phyloP scores from a whole-genome alignment of 2,329 filamentous ascomycete genomes.

The Teratosphaeria epicoccoides region DNA sequence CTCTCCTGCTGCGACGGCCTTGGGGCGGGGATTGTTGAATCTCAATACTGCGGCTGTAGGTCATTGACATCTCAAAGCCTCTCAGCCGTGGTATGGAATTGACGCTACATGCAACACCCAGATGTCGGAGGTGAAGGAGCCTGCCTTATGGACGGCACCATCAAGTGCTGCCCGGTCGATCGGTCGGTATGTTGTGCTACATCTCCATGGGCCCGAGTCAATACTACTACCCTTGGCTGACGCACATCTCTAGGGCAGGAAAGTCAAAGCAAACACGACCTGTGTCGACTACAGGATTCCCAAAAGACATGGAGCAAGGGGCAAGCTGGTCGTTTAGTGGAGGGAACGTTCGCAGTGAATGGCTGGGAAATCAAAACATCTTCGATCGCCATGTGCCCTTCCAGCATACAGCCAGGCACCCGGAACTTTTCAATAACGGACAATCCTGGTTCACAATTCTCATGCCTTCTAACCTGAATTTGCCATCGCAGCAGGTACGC shows the following conservation, averaged over 20 bases:
- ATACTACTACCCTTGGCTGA: too few species aligned
- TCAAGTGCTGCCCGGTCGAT: neutral
- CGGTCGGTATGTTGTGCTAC: neutral
- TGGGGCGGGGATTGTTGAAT: neutral
- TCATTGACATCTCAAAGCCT: neutral
- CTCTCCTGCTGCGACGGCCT: neutral
- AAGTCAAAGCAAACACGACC: neutral
- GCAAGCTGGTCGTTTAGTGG: too few species aligned
- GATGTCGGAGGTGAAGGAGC: neutral
- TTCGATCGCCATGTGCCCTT: too few species aligned
- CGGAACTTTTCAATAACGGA: too few species aligned
- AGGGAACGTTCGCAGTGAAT: too few species aligned
- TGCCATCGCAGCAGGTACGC: too few species aligned
- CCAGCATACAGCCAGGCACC: too few species aligned
- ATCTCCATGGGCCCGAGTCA: too few species aligned
- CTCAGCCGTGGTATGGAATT: neutral
- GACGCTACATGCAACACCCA: neutral
- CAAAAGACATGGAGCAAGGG: neutral
- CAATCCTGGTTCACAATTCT: too few species aligned
- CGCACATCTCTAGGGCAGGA: neutral
- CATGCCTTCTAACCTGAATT: too few species aligned
- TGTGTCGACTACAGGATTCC: neutral
- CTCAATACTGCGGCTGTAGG: neutral
- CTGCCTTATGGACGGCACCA: neutral
- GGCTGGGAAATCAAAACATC: too few species aligned